Conservation (phyloP, 176 grass and related monocot species). For the Melocanna baccifera region DNA sequence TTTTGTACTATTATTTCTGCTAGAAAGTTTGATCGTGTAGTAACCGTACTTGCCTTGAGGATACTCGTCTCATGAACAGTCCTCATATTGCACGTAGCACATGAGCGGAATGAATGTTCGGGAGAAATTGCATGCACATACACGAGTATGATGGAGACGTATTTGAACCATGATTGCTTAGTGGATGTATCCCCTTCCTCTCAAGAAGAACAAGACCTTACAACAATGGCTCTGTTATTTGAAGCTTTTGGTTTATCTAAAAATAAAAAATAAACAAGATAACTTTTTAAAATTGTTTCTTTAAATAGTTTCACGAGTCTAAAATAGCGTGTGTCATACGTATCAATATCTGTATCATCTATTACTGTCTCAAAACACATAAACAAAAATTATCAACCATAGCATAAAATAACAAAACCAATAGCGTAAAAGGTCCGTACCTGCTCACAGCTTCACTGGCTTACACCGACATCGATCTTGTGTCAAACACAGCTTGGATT, state of each 20-base stretch:
- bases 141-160: background rate
- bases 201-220: background rate
- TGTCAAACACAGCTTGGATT: too few relatives aligned
- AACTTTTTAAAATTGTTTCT: rapidly evolving
- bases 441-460: too few relatives aligned
- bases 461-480: too few relatives aligned
- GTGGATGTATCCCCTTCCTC: background rate
- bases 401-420: background rate
- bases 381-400: too few relatives aligned
- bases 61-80: background rate
- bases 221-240: background rate
- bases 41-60: background rate
- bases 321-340: too few relatives aligned
- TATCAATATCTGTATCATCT: rapidly evolving
- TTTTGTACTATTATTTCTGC: background rate
- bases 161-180: background rate
- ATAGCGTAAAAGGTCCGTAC: background rate
- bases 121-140: background rate
- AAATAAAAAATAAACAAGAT: too few relatives aligned
- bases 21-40: background rate
- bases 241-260: rapidly evolving
- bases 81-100: background rate
- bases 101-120: background rate
- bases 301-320: too few relatives aligned
- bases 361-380: too few relatives aligned